phyloP scores from a whole-genome alignment of 441 rosid genomes.

The Euphorbia celastroides region DNA sequence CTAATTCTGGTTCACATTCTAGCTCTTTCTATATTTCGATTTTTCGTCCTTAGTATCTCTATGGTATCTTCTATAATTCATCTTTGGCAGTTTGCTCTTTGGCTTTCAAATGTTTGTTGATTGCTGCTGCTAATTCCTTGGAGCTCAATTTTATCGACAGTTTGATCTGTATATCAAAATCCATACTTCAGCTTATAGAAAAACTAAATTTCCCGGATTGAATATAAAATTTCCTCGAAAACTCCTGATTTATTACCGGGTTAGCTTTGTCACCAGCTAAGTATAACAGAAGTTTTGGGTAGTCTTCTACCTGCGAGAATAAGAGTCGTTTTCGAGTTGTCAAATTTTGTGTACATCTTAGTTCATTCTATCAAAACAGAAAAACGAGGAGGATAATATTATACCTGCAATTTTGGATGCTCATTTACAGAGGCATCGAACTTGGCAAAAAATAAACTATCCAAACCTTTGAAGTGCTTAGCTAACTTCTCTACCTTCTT shows the following conservation, averaged over 20 bases:
- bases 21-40: no score
- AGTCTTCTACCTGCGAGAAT: constrained; percentile 57
- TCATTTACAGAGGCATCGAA: constrained; percentile 86
- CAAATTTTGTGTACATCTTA: background rate
- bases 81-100: constrained; percentile 49
- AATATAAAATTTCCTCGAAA: background rate
- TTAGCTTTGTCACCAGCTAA: constrained; percentile 55
- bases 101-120: constrained; percentile 46
- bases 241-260: constrained; percentile 45
- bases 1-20: constrained; percentile 2
- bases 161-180: constrained; percentile 48
- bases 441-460: constrained; percentile 61
- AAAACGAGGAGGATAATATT: constrained; percentile 23
- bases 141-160: constrained; percentile 47
- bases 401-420: constrained; percentile 75
- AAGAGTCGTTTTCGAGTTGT: constrained; percentile 5
- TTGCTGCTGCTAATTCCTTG: constrained; percentile 56
- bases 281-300: constrained; percentile 66
- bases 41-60: constrained; percentile 4
- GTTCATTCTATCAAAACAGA: background rate
- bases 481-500: constrained; percentile 83
- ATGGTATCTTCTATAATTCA: constrained; percentile 49
- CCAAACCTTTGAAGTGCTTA: constrained; percentile 74
- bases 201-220: background rate
- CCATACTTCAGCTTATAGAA: constrained; percentile 8